Percentiles rank a stretch among this genome's conserved stretches.
Conservation (phyloP, 148 eudicot species). For the Nyssa sinensis region DNA sequence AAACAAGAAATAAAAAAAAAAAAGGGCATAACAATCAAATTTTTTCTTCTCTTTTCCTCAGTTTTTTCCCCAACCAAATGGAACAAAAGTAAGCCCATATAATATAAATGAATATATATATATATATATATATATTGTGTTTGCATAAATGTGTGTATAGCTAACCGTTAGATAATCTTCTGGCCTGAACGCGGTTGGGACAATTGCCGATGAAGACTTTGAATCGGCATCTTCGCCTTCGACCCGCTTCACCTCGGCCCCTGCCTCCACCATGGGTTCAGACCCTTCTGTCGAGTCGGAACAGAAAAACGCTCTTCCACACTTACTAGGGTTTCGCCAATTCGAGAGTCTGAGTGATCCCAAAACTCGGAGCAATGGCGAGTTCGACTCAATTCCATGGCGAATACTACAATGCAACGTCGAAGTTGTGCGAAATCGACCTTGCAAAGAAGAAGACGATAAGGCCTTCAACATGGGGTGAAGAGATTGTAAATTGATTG, state of each 20-base stretch:
- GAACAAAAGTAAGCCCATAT: too few species aligned
- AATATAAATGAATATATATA: too few species aligned
- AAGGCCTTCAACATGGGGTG: conserved; percentile 56
- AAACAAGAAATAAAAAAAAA: too few species aligned
- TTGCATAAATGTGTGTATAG: not conserved
- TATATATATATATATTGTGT: not conserved
- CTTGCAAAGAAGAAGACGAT: conserved; percentile 29
- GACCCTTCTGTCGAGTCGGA: conserved; percentile 64
- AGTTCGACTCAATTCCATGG: conserved; percentile 23
- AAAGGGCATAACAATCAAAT: too few species aligned
- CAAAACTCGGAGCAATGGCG: conserved; percentile 52
- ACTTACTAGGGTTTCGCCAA: conserved; percentile 35
- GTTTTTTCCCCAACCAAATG: too few species aligned
- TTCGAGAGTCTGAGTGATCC: conserved; percentile 35
- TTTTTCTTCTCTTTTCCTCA: too few species aligned
- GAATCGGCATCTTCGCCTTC: conserved; percentile 51
- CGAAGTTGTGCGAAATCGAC: conserved; percentile 30
- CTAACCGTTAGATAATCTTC: conserved; percentile 83
- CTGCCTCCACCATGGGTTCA: conserved; percentile 25
- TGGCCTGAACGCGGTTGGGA: conserved; percentile 69
- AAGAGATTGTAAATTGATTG: not conserved
- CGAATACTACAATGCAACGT: conserved; percentile 31
- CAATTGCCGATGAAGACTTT: conserved; percentile 55
- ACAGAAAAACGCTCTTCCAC: conserved; percentile 53
- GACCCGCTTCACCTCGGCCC: conserved; percentile 29